Evolutionary conservation across 129 eudicot genomes (phyloP), one percentile per base, ranked within the genome.

Genomic region (Ambrosia artemisiifolia): DNA sequence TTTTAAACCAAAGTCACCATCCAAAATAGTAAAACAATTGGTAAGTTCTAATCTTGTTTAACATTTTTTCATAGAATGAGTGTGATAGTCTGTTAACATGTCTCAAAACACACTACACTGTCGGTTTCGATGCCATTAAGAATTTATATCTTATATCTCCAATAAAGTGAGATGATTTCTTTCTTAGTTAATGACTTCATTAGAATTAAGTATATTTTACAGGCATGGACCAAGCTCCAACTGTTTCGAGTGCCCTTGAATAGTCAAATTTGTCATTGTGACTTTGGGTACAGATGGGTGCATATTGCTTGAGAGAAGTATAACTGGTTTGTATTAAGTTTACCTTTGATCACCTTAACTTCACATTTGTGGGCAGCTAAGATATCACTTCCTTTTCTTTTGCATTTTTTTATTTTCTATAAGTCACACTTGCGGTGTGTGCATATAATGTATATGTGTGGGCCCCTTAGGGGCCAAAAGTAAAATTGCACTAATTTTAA

Each of bases 271-370:
- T 77, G 95, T 84, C 44, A 83, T 89, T 53, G 95, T 93, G 80
- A 93, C 98, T 18, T 83, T 90, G 49, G 98, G 98, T 70, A 85
- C 86, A 77, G 86, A 85, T 72, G 98, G 98, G 20, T 93, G 98
- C 82, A 69, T 93, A 48, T 89, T 93, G 98, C 84, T 93, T n/a
- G 87, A 90, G 81, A 85, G 95, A 80, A 75, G 85, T 81, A 60
- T 17, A 54, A 78, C 48, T 51, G 95, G 96, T 93, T 72, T 6
- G 85, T 40, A 51, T 16, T 38, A 59, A 13, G 33, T 78, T 65
- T n/a, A 36, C 38, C 24, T 36, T 3, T 20, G 53, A 35, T 63
- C 32, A 2, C 53, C 43, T 74, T 48, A 50, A 11, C 20, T 49
- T 0, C 42, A 9, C 50, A 43, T 61, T 11, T 11, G 19, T 50